phyloP scores from a whole-genome alignment of 306 rosid genomes.

The Castanopsis chinensis region DNA sequence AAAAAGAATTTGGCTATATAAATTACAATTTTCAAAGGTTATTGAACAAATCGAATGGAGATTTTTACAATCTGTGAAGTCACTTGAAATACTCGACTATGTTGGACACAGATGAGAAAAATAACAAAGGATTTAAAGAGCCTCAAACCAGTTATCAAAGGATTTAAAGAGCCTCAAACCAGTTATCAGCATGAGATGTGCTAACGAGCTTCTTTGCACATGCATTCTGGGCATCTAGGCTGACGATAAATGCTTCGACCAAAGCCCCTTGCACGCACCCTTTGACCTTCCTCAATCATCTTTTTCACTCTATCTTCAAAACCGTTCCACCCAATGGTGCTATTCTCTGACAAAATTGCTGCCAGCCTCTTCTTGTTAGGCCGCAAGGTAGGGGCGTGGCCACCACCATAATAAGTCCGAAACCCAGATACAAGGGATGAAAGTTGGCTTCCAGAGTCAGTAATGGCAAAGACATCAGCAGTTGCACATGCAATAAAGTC shows the following conservation, averaged over 20 bases:
- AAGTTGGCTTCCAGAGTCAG: slow-evolving; percentile 97
- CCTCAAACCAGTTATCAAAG: not conserved
- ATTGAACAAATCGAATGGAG: not conserved
- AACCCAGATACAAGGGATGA: slow-evolving; percentile 91
- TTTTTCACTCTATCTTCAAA: slow-evolving; percentile 74
- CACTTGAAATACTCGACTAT: not conserved
- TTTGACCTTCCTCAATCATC: slow-evolving; percentile 87
- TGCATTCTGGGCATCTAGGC: slow-evolving; percentile 76
- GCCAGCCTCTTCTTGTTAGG: slow-evolving; percentile 94
- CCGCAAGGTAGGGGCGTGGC: slow-evolving; percentile 69
- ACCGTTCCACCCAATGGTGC: slow-evolving; percentile 58
- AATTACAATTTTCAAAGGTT: not conserved
- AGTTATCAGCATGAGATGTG: not conserved
- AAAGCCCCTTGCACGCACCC: slow-evolving; percentile 45
- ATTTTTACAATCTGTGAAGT: not conserved
- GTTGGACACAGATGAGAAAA: not conserved
- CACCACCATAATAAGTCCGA: slow-evolving; percentile 73
- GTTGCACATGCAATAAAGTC: slow-evolving; percentile 92
- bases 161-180: not conserved
- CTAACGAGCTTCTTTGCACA: slow-evolving; percentile 65
- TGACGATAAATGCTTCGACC: slow-evolving; percentile 86
- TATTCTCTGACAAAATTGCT: slow-evolving; percentile 60
- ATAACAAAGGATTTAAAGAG: not conserved
- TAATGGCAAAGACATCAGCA: slow-evolving; percentile 93
- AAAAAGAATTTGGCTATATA: no score